Conservation (phyloP, 1,139 yeast species). For the Kodamaea fungicola region DNA sequence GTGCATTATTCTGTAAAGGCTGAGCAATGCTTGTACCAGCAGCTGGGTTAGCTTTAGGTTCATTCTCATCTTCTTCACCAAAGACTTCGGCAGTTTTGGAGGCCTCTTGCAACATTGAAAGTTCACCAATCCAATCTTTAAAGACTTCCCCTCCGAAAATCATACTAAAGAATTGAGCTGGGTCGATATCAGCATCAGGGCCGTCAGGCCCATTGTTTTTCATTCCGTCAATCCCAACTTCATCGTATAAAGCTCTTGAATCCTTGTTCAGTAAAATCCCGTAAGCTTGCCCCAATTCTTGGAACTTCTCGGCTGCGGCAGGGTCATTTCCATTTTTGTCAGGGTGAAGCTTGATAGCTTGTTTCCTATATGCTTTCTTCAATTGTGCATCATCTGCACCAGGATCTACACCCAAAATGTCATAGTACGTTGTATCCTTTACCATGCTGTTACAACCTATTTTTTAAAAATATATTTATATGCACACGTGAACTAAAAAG, state of each 20-base stretch:
- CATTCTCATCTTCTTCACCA: conserved; percentile 18
- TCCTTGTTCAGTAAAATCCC: conserved; percentile 39
- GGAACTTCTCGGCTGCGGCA: conserved; percentile 25
- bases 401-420: conserved; percentile 19
- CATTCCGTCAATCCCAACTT: conserved; percentile 43
- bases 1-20: neutral
- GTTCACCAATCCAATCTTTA: conserved; percentile 75
- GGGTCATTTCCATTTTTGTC: conserved; percentile 28
- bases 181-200: conserved; percentile 30
- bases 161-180: conserved; percentile 70
- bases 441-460: conserved; percentile 14
- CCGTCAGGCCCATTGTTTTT: conserved; percentile 22
- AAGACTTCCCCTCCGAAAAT: conserved; percentile 88
- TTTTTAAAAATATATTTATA: too few species aligned
- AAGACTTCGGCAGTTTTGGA: conserved; percentile 54
- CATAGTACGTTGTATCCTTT: conserved; percentile 24
- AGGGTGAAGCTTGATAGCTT: conserved; percentile 25
- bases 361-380: conserved; percentile 26
- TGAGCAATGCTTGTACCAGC: conserved; percentile 2
- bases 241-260: conserved; percentile 38
- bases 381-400: conserved; percentile 21
- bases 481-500: conserved; percentile 32
- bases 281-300: conserved; percentile 39
- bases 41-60: conserved; percentile 1
- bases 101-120: conserved; percentile 59